Percentiles rank a stretch among this genome's conserved stretches.
Evolutionary conservation across 345 rosid genomes (phyloP).

Genomic region (Eucalyptus cloeziana): DNA sequence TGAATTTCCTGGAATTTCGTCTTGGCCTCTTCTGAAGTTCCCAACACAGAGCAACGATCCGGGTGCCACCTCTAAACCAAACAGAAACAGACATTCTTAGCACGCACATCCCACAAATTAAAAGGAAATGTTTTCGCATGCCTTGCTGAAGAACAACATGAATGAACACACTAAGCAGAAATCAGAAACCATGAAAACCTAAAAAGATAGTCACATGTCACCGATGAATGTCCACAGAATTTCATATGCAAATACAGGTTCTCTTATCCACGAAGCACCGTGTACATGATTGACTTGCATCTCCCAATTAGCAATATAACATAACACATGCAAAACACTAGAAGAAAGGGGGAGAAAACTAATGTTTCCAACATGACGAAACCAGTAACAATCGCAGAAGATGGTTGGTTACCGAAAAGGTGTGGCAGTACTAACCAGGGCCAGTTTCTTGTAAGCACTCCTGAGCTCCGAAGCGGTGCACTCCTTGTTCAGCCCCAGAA

Average conservation of each 20-base stretch:
- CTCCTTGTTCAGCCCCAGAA: slow-evolving; percentile 59
- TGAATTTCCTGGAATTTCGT: slow-evolving; percentile 82
- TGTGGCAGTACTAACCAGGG: slow-evolving; percentile 35
- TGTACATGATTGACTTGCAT: neutral
- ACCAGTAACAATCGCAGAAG: neutral
- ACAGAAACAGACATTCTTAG: neutral
- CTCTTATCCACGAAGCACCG: neutral
- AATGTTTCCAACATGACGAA: neutral
- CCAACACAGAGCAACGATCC: slow-evolving; percentile 82
- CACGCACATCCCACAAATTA: neutral
- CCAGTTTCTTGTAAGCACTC: slow-evolving; percentile 84
- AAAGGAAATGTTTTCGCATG: neutral
- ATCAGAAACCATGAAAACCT: neutral
- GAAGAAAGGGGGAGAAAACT: neutral
- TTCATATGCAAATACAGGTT: neutral
- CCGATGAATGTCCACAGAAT: neutral
- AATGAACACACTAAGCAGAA: neutral
- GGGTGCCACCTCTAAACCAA: slow-evolving; percentile 85
- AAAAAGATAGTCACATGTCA: neutral
- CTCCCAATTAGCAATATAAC: neutral
- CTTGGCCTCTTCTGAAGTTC: slow-evolving; percentile 64
- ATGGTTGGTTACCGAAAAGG: neutral
- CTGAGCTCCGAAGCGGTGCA: slow-evolving; percentile 67
- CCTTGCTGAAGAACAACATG: neutral
- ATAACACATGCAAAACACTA: neutral